Percentiles rank a stretch among this genome's conserved stretches.
phyloP scores from a whole-genome alignment of 345 rosid genomes.

The Passiflora organensis region DNA sequence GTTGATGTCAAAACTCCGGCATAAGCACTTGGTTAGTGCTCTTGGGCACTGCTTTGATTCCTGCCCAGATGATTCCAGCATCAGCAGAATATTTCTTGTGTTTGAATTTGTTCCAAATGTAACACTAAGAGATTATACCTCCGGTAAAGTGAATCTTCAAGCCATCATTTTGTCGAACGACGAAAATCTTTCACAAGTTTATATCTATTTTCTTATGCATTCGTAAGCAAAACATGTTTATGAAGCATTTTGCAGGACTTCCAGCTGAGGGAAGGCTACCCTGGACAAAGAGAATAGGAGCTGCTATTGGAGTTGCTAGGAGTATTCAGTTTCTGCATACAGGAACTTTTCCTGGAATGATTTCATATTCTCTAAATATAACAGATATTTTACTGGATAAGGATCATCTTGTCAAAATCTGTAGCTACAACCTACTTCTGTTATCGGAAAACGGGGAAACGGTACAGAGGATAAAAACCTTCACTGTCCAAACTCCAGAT shows the following conservation, averaged over 20 bases:
- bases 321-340: conserved; percentile 59
- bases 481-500: not conserved
- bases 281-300: conserved; percentile 48
- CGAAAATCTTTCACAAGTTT: no score
- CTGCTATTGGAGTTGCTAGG: conserved; percentile 43
- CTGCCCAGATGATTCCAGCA: conserved; percentile 33
- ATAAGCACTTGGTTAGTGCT: conserved; percentile 46
- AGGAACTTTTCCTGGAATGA: conserved; percentile 50
- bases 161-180: not conserved
- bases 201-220: no score
- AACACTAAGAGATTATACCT: conserved; percentile 38
- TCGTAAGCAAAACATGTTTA: no score
- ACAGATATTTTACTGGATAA: conserved; percentile 50
- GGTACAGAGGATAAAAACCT: conserved; percentile 11
- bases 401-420: conserved; percentile 42
- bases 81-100: conserved; percentile 33
- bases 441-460: conserved; percentile 27
- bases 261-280: conserved; percentile 21
- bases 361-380: conserved; percentile 42
- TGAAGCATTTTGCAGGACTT: conserved; percentile 9
- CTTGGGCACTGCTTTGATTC: conserved; percentile 60
- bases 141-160: conserved; percentile 22
- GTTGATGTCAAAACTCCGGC: conserved; percentile 54
- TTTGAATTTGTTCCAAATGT: conserved; percentile 43
- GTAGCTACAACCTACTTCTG: conserved; percentile 41